Evolutionary conservation across 176 grass and related monocot genomes (phyloP).

Genomic region (Alloteropsis semialata): DNA sequence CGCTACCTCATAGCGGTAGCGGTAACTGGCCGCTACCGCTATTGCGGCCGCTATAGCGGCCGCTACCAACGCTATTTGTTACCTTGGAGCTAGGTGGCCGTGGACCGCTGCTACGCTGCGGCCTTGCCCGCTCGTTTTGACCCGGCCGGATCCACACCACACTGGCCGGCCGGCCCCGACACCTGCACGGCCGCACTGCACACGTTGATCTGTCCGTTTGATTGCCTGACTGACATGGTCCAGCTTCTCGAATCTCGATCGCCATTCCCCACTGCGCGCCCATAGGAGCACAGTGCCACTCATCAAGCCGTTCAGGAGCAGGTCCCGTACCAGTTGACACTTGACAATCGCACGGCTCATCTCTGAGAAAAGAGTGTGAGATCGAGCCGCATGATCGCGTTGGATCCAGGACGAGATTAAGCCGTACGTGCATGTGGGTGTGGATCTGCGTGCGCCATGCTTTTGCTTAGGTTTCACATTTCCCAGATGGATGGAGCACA

Average conservation of each 20-base stretch:
- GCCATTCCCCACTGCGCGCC: neutral
- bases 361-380: neutral
- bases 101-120: neutral
- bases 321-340: neutral
- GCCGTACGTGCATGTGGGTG: too few relatives aligned
- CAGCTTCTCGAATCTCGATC: neutral
- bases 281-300: neutral
- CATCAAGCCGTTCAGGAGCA: neutral
- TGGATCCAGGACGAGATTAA: neutral
- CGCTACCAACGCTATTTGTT: too few relatives aligned
- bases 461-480: neutral
- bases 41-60: too few relatives aligned
- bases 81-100: neutral
- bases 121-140: neutral
- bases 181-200: neutral
- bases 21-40: too few relatives aligned
- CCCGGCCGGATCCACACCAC: neutral
- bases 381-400: neutral
- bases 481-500: neutral
- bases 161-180: too few relatives aligned
- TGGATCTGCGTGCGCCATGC: neutral
- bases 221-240: slow-evolving; percentile 20
- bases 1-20: too few relatives aligned
- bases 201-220: neutral
- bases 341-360: neutral